These are phyloP conservation scores for Aurantiochytrium sp. DNA, from an alignment of 108 stramenopile species.

Conservation along the genomic window DNA sequence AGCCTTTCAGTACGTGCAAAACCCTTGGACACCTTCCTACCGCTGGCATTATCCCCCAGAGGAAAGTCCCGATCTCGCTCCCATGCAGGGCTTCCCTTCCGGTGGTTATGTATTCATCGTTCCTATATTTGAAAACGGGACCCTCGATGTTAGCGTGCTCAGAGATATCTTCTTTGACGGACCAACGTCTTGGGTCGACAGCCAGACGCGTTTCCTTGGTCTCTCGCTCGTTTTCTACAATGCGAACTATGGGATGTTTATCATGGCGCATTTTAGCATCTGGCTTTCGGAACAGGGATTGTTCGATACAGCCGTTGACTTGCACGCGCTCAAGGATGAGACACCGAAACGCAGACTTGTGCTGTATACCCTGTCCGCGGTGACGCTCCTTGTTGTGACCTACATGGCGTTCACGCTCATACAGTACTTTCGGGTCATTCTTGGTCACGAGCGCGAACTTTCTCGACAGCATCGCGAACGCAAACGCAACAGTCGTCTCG, in stretches of 20 bases:
- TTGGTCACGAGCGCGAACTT: too few relatives aligned
- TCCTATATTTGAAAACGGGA: neutral
- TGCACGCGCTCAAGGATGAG: neutral
- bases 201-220: neutral
- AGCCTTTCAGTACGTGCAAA: neutral
- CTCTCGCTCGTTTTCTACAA: neutral
- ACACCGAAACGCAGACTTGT: neutral
- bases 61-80: neutral
- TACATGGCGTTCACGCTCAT: neutral
- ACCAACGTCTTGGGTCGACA: neutral
- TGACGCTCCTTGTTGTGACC: neutral
- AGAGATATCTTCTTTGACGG: too few relatives aligned
- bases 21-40: neutral
- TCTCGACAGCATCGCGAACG: too few relatives aligned
- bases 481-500: too few relatives aligned
- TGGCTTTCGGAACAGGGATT: neutral
- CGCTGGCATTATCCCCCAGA: neutral
- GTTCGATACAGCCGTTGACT: neutral
- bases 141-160: neutral
- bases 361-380: neutral
- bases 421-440: neutral
- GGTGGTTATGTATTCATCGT: neutral
- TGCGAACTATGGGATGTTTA: neutral
- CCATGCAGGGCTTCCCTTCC: neutral
- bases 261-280: neutral